Evolutionary conservation across 1,139 yeast genomes (phyloP).

Genomic region (Hemisphaericaspora xylofermentans): DNA sequence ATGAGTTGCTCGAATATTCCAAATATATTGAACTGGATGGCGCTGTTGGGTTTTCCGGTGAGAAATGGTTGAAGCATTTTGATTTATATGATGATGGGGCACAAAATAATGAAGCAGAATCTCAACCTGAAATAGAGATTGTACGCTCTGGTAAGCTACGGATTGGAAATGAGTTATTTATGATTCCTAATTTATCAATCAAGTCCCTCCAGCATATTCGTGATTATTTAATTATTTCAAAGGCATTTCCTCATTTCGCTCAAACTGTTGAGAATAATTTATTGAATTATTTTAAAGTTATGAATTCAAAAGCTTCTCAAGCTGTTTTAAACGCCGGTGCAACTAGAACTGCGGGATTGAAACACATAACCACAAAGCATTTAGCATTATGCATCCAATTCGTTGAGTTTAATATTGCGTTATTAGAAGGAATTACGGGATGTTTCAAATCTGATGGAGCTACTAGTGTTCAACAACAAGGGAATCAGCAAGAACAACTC

Average conservation of each 20-base stretch:
- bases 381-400: constrained; percentile 67
- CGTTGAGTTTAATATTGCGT: constrained; percentile 39
- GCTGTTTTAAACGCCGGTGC: constrained; percentile 79
- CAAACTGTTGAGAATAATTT: constrained; percentile 40
- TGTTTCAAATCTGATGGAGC: constrained; percentile 4
- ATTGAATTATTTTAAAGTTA: constrained; percentile 49
- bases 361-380: constrained; percentile 75
- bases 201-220: constrained; percentile 38
- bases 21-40: constrained; percentile 39
- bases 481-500: constrained; percentile 35
- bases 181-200: constrained; percentile 44
- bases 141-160: constrained; percentile 29
- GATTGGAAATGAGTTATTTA: constrained; percentile 37
- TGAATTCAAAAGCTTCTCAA: constrained; percentile 58
- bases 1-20: constrained; percentile 55
- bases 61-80: constrained; percentile 48
- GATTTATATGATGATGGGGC: constrained; percentile 23
- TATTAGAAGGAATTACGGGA: constrained; percentile 22
- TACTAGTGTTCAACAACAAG: not conserved
- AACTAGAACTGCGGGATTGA: constrained; percentile 69
- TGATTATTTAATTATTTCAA: constrained; percentile 50
- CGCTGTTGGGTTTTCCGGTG: constrained; percentile 27
- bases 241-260: constrained; percentile 46
- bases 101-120: constrained; percentile 9
- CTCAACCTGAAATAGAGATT: no score